Base-by-base conservation (phyloP, 2,329 filamentous ascomycete species). In the Trichoderma citrinoviride region DNA sequence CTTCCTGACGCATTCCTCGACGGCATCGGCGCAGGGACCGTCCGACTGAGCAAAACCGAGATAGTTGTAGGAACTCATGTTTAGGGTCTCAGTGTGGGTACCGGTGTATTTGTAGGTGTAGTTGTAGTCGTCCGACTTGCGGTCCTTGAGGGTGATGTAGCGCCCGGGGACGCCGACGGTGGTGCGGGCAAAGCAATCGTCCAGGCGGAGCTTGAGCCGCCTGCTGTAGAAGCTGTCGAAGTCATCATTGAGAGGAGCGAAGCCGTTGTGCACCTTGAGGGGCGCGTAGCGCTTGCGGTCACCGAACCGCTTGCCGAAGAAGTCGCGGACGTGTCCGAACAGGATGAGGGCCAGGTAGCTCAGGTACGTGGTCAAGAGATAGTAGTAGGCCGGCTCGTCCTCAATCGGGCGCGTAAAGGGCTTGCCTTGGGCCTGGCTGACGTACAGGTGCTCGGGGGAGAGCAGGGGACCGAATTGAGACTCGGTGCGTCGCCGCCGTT, bases 61-160 rank as follows among this genome's bases (percentile, higher is more conserved):
- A 76, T 99, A 99, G 79, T 99, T 99, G 85, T 99, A 99, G 1
- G 95, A 99, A 81, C 94, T 97, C 90, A 99, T 90, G 80, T 99
- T 99, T 72, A 99, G 82, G 0, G 95, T 98, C 78, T 99, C 92
- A 1, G 94, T 98, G 66, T 87, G 90, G 54, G 92, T 96, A 65
- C 95, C 95, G 1, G 91, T 93, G 77, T 93, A 88, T 75, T 91
- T 87, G 82, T 97, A 99, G 65, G 90, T 89, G 73, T 90, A 85
- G 80, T 99, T 99, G 82, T 92, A 93, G 75, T 99, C 92, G 74
- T 94, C 86, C 3, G 93, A 96, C 71, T 87, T 90, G 73, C 95
- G 92, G 77, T 98, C 94, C 70, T 98, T 85, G 44, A 99, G 83
- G 25, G 92, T 98, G 73, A 99, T 96, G 81, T 87, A 97, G 68